Base-by-base conservation (phyloP, 768 basidiomycete genomes). In the Megacollybia marginata region DNA sequence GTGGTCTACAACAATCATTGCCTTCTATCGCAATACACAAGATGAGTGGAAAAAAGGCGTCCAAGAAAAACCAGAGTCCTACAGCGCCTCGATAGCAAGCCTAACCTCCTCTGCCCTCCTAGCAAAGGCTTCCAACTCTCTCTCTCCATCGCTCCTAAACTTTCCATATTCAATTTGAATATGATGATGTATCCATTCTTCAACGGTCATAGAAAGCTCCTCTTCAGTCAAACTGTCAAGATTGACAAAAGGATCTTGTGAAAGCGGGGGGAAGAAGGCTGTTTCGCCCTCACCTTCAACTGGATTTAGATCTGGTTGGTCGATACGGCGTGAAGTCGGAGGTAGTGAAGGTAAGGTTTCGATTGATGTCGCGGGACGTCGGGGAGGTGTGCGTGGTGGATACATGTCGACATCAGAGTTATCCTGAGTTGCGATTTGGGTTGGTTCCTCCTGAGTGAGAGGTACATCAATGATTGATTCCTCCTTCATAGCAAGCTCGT, bases 161-260 rank as follows among this genome's bases (percentile, higher is more conserved):
- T 55, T 64, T 38, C 71, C 65, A 48, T 70, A 69, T 56, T 78
- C 60, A 47, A 63, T 47, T 48, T 61, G 60, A 35, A 79, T 74
- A 60, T 80, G 79, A 31, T 65, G 62, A 50, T 70, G 65, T 50
- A 81, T 72, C 65, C 76, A 75, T 53, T 82, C 65, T 52, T 82
- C 80, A 35, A 82, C 58, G 0, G 79, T 74, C 74, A 82, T 70
- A 2, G 53, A 48, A 44, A 70, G 65, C 54, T 82, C 76, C 28
- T 66, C 66, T 45, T 71, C 73, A 7, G 65, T 68, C 33, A 76
- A 61, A 6, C 11, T 11, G 13, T 15, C 33, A 33, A 49, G 48
- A 32, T 42, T 44, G 15, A 12, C n/a, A 38, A 46, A 42, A 19
- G 40, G 42, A 44, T n/a, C 23, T 5, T 13, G 18, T 19, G 44